phyloP scores from a whole-genome alignment of 139 green algal species.

The Chlamydomonas sp. region DNA sequence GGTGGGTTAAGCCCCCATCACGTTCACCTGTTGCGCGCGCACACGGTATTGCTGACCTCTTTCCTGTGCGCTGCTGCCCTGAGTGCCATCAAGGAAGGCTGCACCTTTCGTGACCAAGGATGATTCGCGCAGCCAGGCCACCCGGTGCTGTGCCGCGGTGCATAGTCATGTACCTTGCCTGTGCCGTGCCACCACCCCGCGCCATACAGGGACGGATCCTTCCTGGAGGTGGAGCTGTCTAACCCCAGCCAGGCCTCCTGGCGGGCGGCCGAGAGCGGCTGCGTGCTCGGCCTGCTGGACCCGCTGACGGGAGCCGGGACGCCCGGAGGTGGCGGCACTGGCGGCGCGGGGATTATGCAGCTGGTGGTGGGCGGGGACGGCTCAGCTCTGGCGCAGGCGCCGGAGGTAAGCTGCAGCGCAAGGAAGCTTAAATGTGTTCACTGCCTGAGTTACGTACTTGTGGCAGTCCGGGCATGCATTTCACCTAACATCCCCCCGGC shows the following conservation, averaged over 20 bases:
- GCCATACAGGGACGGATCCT: constrained; percentile 14
- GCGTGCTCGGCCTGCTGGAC: constrained; percentile 17
- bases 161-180: too few relatives aligned
- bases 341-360: neutral
- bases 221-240: neutral
- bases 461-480: too few relatives aligned
- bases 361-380: constrained; percentile 16
- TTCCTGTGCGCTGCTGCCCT: too few relatives aligned
- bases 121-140: too few relatives aligned
- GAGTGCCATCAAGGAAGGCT: too few relatives aligned
- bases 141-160: too few relatives aligned
- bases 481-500: too few relatives aligned
- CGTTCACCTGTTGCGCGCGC: too few relatives aligned
- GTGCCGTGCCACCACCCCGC: too few relatives aligned
- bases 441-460: too few relatives aligned
- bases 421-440: too few relatives aligned
- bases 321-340: neutral
- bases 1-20: constrained; percentile 3
- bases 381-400: neutral
- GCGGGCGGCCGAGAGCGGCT: constrained; percentile 1
- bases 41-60: neutral
- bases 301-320: neutral
- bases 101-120: too few relatives aligned
- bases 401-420: neutral
- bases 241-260: neutral